Conservation (phyloP, 1,284 basidiomycete species). For the Mycena citricolor region DNA sequence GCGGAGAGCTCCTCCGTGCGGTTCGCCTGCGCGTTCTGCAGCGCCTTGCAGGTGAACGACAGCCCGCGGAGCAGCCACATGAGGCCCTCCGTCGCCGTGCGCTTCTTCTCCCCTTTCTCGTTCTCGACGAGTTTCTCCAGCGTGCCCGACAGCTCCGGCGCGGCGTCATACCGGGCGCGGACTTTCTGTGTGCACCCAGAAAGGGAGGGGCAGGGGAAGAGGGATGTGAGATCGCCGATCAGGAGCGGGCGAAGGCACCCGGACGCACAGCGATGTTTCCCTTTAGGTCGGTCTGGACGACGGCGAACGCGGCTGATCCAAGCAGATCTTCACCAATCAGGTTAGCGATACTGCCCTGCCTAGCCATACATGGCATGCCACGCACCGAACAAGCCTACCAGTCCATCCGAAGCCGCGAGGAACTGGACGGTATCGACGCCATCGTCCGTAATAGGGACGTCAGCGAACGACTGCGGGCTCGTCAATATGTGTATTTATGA, state of each 20-base stretch:
- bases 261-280: slow-evolving; percentile 86
- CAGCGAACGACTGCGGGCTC: slow-evolving; percentile 74
- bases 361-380: no score
- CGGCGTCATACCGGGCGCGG: slow-evolving; percentile 71
- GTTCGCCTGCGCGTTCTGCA: slow-evolving; percentile 74
- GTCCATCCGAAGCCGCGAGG: slow-evolving; percentile 86
- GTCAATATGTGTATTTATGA: background rate
- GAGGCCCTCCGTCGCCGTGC: slow-evolving; percentile 85
- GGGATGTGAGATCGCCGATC: no score
- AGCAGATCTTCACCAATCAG: slow-evolving; percentile 74
- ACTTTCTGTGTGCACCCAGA: slow-evolving; percentile 70
- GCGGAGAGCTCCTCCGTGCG: slow-evolving; percentile 67
- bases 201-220: slow-evolving; percentile 3
- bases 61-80: slow-evolving; percentile 92
- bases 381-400: slow-evolving; percentile 91
- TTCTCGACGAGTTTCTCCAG: slow-evolving; percentile 84
- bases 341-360: no score
- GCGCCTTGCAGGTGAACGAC: slow-evolving; percentile 86
- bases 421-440: slow-evolving; percentile 91
- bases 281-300: slow-evolving; percentile 87
- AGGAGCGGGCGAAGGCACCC: no score
- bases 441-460: slow-evolving; percentile 83
- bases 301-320: slow-evolving; percentile 81
- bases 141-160: slow-evolving; percentile 68
- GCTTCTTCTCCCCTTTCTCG: slow-evolving; percentile 87